Conservation (phyloP, 805 yeast genomes). For the Citeromyces nyonsensis region DNA sequence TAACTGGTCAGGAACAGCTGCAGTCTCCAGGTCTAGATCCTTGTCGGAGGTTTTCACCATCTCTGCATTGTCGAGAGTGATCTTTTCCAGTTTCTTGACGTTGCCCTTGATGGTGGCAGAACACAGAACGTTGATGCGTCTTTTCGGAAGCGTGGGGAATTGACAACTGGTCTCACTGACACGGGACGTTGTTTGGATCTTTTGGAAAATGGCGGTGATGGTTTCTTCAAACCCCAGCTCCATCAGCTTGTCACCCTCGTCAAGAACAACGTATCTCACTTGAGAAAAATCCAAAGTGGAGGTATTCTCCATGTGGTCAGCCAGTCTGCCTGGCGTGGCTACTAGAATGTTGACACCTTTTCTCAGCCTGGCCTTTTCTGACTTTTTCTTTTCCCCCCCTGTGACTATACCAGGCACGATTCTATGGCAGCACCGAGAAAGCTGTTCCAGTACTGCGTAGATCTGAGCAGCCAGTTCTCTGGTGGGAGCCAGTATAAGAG, state of each 20-base stretch:
- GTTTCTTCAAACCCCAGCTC: slow-evolving; percentile 96
- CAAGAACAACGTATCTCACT: slow-evolving; percentile 77
- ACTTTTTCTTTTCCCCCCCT: slow-evolving; percentile 96
- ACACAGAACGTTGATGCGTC: slow-evolving; percentile 70
- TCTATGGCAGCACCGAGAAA: slow-evolving; percentile 66
- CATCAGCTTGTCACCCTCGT: slow-evolving; percentile 93
- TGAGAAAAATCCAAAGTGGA: slow-evolving; percentile 54
- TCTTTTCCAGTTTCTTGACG: slow-evolving; percentile 68
- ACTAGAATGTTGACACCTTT: slow-evolving; percentile 94
- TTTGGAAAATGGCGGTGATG: slow-evolving; percentile 54
- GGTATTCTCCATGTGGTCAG: slow-evolving; percentile 90
- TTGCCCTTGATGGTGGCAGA: slow-evolving; percentile 85
- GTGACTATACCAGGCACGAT: slow-evolving; percentile 92
- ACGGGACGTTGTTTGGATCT: slow-evolving; percentile 29
- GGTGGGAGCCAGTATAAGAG: slow-evolving; percentile 82
- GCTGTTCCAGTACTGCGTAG: slow-evolving; percentile 58
- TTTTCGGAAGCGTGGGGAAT: slow-evolving; percentile 47
- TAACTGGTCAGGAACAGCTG: slow-evolving; percentile 78
- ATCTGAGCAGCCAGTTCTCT: slow-evolving; percentile 91
- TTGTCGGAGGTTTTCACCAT: slow-evolving; percentile 31
- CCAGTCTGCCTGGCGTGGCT: slow-evolving; percentile 93
- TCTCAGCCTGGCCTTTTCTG: slow-evolving; percentile 89
- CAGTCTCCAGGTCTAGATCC: slow-evolving; percentile 14
- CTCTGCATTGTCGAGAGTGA: slow-evolving; percentile 60
- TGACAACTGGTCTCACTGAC: slow-evolving; percentile 15